phyloP scores from a whole-genome alignment of 306 rosid species.

The Glycine soja region DNA sequence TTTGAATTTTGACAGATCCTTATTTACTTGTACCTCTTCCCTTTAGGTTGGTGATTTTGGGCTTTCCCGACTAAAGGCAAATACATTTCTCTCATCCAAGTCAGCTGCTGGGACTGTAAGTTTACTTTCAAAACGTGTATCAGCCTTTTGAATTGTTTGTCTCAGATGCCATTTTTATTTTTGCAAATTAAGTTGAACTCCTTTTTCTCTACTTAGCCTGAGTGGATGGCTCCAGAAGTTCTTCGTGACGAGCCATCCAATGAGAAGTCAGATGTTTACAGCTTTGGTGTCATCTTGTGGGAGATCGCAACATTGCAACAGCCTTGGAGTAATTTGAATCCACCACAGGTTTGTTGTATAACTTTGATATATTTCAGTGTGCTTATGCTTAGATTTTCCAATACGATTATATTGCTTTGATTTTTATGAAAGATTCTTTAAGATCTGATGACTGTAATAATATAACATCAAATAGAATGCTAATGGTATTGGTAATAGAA shows the following conservation, averaged over 20 bases:
- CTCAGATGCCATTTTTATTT: neutral
- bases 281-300: conserved; percentile 92
- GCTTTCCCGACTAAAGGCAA: conserved; percentile 87
- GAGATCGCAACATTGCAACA: conserved; percentile 81
- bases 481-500: conserved; percentile 3
- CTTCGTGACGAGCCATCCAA: conserved; percentile 24
- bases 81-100: conserved; percentile 85
- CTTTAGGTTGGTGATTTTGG: conserved; percentile 88
- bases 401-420: conserved; percentile 2
- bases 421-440: neutral
- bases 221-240: conserved; percentile 34
- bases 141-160: neutral
- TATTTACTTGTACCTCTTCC: conserved; percentile 14
- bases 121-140: conserved; percentile 34
- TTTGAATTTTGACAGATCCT: conserved; percentile 9
- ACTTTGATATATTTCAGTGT: neutral
- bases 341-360: conserved; percentile 69
- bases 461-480: neutral
- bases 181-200: conserved; percentile 15
- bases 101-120: conserved; percentile 97
- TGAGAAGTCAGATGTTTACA: conserved; percentile 52
- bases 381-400: conserved; percentile 21
- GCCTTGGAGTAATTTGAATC: conserved; percentile 84
- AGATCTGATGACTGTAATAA: conserved; percentile 14
- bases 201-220: conserved; percentile 31